Conservation (phyloP, 2,329 filamentous ascomycete genomes). For the Calonectria multiphialidica region DNA sequence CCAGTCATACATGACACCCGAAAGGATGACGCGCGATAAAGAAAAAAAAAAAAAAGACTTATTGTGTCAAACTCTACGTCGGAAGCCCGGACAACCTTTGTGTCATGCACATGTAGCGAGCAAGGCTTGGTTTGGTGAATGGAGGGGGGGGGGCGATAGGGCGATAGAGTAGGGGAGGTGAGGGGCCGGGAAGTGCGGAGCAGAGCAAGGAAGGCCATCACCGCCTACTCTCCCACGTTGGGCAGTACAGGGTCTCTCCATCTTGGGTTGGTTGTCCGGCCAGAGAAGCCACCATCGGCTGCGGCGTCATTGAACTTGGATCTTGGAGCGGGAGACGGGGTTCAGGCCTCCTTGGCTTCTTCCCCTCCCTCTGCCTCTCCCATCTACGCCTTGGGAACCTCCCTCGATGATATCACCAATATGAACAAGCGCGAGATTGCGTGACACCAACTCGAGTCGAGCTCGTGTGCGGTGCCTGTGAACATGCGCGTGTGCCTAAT, state of each 20-base stretch:
- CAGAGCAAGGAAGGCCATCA: not conserved
- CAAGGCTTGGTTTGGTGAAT: not conserved
- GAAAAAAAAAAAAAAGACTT: not conserved
- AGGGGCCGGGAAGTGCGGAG: not conserved
- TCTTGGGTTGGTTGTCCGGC: conserved; percentile 1
- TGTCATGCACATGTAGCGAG: conserved; percentile 11
- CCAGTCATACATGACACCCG: conserved; percentile 14
- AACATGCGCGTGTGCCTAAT: not conserved
- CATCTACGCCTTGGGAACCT: not conserved
- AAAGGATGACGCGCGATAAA: not conserved
- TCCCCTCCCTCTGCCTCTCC: not conserved
- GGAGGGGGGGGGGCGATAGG: not conserved
- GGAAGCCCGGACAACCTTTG: not conserved
- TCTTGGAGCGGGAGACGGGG: conserved; percentile 11
- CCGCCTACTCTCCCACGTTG: conserved; percentile 31
- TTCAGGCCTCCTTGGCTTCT: conserved; percentile 8
- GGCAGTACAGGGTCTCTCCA: conserved; percentile 33
- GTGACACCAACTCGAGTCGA: conserved; percentile 10
- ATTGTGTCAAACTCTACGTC: not conserved
- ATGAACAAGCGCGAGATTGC: conserved; percentile 13
- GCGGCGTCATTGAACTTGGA: conserved; percentile 21
- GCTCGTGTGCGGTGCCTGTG: conserved; percentile 2
- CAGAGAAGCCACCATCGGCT: conserved; percentile 15
- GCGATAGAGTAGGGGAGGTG: not conserved
- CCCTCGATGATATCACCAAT: conserved; percentile 20